Conservation (phyloP, 805 yeast genomes). For the Sugiyamaella floridensis region DNA sequence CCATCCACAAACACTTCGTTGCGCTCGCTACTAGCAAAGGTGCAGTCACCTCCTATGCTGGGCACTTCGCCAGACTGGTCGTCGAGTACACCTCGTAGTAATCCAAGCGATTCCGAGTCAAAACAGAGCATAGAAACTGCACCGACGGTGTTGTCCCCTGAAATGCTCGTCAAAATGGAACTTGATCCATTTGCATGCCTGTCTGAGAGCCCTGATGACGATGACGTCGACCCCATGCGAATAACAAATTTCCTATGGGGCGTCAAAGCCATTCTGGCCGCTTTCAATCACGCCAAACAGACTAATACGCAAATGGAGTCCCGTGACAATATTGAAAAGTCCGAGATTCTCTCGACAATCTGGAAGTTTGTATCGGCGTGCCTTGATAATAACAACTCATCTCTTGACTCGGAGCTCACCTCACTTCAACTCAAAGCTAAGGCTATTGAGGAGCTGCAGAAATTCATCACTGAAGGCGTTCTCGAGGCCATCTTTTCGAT, state of each 20-base stretch:
- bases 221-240: slow-evolving; percentile 11
- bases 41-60: background rate
- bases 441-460: slow-evolving; percentile 16
- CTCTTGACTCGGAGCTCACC: slow-evolving; percentile 5
- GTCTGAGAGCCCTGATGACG: background rate
- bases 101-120: background rate
- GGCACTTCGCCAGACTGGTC: background rate
- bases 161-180: background rate
- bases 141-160: background rate
- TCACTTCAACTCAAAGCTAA: slow-evolving; percentile 12
- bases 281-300: slow-evolving; percentile 13
- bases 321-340: slow-evolving; percentile 2
- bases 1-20: background rate
- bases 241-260: slow-evolving; percentile 17
- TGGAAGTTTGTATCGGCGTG: slow-evolving; percentile 17
- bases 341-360: slow-evolving; percentile 11
- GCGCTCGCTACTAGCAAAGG: background rate
- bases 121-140: background rate
- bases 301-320: slow-evolving; percentile 6
- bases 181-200: slow-evolving; percentile 4
- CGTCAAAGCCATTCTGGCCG: slow-evolving; percentile 16
- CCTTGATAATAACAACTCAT: slow-evolving; percentile 3
- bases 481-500: slow-evolving; percentile 17
- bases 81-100: background rate
- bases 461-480: slow-evolving; percentile 13